Conservation (phyloP, 805 yeast genomes). For the Zygotorulaspora florentina region DNA sequence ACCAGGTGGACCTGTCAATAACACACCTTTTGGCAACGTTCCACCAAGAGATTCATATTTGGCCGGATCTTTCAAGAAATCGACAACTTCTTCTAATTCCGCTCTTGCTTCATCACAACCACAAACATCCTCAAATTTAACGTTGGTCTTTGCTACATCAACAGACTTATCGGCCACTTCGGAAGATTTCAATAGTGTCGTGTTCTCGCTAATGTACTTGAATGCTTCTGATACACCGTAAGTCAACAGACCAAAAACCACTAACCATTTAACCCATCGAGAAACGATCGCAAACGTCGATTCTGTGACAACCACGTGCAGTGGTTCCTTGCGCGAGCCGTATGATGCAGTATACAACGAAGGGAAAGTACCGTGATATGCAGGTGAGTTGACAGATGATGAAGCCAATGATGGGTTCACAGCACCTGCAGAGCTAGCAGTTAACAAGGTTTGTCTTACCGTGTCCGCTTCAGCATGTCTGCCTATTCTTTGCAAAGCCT, state of each 20-base stretch:
- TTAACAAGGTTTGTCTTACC: slow-evolving; percentile 46
- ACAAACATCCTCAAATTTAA: slow-evolving; percentile 86
- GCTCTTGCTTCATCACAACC: slow-evolving; percentile 99
- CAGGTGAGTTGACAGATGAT: slow-evolving; percentile 22
- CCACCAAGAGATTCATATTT: slow-evolving; percentile 97
- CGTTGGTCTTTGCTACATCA: slow-evolving; percentile 80
- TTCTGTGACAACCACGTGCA: slow-evolving; percentile 91
- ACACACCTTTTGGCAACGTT: slow-evolving; percentile 93
- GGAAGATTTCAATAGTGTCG: slow-evolving; percentile 56
- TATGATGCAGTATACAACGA: slow-evolving; percentile 34
- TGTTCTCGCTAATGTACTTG: slow-evolving; percentile 76
- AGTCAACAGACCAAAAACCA: slow-evolving; percentile 73
- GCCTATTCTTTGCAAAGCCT: slow-evolving; percentile 76
- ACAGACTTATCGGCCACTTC: slow-evolving; percentile 74
- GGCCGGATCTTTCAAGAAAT: slow-evolving; percentile 91
- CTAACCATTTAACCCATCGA: slow-evolving; percentile 84
- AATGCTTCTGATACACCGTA: slow-evolving; percentile 80
- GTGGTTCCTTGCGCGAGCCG: slow-evolving; percentile 76
- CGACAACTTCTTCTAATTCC: slow-evolving; percentile 97
- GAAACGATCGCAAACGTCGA: slow-evolving; percentile 71
- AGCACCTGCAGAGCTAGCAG: slow-evolving; percentile 36
- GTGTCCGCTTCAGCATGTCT: slow-evolving; percentile 73
- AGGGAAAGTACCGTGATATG: slow-evolving; percentile 28
- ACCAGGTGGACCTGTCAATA: slow-evolving; percentile 98
- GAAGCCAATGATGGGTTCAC: slow-evolving; percentile 31